These are phyloP conservation scores for Coccomyxa subellipsoidea DNA, from an alignment of 163 green algal species.

Conservation along the genomic window DNA sequence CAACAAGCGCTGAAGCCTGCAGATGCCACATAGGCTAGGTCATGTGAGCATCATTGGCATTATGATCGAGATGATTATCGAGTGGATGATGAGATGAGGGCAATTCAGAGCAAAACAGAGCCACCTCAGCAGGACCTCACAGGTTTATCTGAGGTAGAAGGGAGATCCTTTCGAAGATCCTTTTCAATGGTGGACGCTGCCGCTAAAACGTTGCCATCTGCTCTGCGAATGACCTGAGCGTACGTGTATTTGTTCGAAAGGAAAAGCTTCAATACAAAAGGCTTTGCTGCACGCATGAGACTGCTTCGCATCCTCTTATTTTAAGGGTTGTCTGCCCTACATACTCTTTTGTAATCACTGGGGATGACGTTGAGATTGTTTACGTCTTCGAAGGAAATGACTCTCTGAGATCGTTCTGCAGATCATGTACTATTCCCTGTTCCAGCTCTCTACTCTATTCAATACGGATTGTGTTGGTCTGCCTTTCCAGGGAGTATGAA, in stretches of 20 bases:
- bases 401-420: too few relatives aligned
- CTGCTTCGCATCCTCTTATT: neutral
- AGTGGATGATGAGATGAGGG: too few relatives aligned
- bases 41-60: too few relatives aligned
- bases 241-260: slow-evolving; percentile 51
- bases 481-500: too few relatives aligned
- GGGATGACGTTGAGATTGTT: too few relatives aligned
- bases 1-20: slow-evolving; percentile 23
- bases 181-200: slow-evolving; percentile 44
- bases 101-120: neutral
- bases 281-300: slow-evolving; percentile 8
- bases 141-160: slow-evolving; percentile 26
- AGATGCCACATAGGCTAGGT: neutral
- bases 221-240: slow-evolving; percentile 35
- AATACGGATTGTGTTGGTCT: too few relatives aligned
- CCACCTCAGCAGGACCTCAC: slow-evolving; percentile 11
- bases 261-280: slow-evolving; percentile 46
- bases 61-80: neutral
- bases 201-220: slow-evolving; percentile 38
- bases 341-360: too few relatives aligned
- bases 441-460: too few relatives aligned
- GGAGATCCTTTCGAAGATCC: slow-evolving; percentile 18
- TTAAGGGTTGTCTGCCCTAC: too few relatives aligned
- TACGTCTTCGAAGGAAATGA: too few relatives aligned
- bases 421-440: too few relatives aligned